A percentile compares a stretch with the other conserved stretches of the same genome.
Evolutionary conservation across 768 basidiomycete species (phyloP).

Genomic region (Kwoniella europaea): DNA sequence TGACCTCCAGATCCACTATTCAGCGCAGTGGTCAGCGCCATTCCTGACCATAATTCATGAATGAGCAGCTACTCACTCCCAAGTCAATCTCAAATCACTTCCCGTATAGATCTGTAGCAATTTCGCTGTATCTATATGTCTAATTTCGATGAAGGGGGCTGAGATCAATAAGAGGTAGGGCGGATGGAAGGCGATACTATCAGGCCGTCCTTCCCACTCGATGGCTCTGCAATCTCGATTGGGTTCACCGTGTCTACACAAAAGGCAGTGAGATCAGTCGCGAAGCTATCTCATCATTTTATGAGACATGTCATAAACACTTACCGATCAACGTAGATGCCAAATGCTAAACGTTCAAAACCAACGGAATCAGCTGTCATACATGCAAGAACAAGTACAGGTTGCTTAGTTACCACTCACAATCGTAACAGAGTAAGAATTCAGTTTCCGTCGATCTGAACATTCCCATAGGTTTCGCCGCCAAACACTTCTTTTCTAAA

Average conservation of each 20-base stretch:
- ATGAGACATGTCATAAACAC: not conserved
- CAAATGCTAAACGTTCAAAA: slow-evolving; percentile 68
- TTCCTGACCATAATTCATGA: not conserved
- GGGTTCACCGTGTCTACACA: slow-evolving; percentile 72
- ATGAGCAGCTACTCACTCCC: slow-evolving; percentile 75
- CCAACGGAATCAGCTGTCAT: not conserved
- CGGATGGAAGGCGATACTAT: slow-evolving; percentile 83
- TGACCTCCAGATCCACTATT: slow-evolving; percentile 48
- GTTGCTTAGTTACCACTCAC: slow-evolving; percentile 60
- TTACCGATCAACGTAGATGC: slow-evolving; percentile 80
- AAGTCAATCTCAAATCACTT: slow-evolving; percentile 72
- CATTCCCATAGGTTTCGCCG: slow-evolving; percentile 83
- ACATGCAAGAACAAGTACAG: too few species aligned
- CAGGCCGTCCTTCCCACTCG: slow-evolving; percentile 93
- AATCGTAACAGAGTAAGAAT: slow-evolving; percentile 86
- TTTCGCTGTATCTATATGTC: slow-evolving; percentile 64
- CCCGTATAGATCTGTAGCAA: slow-evolving; percentile 58
- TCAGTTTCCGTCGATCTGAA: slow-evolving; percentile 85
- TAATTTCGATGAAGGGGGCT: slow-evolving; percentile 85
- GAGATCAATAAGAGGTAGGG: slow-evolving; percentile 89
- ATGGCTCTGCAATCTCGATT: slow-evolving; percentile 72
- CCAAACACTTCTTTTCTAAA: slow-evolving; percentile 78
- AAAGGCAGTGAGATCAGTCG: too few species aligned
- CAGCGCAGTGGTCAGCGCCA: slow-evolving; percentile 8
- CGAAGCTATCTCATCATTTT: not conserved